Evolutionary conservation across 768 basidiomycete species (phyloP), one percentile per base, ranked within the genome.

Genomic region (Termitomyces sp.): DNA sequence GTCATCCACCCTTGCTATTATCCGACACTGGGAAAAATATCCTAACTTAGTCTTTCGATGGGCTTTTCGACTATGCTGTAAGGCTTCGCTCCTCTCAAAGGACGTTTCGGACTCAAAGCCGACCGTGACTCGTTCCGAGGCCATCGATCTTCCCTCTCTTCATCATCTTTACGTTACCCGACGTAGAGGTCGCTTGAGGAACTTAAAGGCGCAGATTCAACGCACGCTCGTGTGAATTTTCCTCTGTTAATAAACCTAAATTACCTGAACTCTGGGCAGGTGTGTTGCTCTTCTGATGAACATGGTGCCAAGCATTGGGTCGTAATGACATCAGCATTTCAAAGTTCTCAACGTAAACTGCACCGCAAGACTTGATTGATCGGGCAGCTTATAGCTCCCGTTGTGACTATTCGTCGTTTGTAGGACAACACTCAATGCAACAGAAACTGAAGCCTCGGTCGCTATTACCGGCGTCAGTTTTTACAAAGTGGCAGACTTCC

Each of bases 181-280:
- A 42, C n/a, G 40, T 42, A 32, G 18, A 7, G 28, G 40, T 20
- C 18, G 54, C 33, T 36, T 16, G 18, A n/a, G 32, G n/a, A 32
- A 22, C 36, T 16, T 36, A 38, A 36, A 46, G 36, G 20, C n/a
- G 9, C 20, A 44, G 7, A 16, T 49, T 49, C 13, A 39, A 39
- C 57, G 20, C 46, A 46, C 46, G 24, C 24, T 22, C 46, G 46
- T 57, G 57, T 38, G 57, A 57, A 38, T 16, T 38, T 48, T 24
- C 20, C 18, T 24, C 36, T n/a, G 18, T 24, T 36, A 24, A 12
- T 39, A n/a, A 15, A 32, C 18, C 18, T 12, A 15, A 18, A 3
- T 13, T 42, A 20, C 13, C 24, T 24, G 46, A 39, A 38, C 15
- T 38, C 11, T 49, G 35, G 12, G 24, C n/a, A 13, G 15, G 40